phyloP scores from a whole-genome alignment of 805 yeast genomes.

The Barnettozyma salicaria region DNA sequence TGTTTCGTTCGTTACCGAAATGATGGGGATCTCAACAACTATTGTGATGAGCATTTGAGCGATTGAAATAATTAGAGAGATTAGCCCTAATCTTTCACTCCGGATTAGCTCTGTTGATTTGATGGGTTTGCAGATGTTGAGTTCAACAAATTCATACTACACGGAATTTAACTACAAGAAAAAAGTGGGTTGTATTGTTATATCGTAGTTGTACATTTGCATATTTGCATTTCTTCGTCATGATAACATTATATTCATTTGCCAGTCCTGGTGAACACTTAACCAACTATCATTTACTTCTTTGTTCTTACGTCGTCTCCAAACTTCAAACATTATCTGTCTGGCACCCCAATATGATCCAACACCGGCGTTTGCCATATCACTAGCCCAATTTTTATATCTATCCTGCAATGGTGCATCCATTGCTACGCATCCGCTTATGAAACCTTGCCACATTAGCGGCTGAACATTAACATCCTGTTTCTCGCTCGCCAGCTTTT shows the following conservation, averaged over 20 bases:
- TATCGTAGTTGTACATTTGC: no score
- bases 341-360: constrained; percentile 86
- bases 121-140: no score
- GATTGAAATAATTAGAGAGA: no score
- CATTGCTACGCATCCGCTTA: constrained; percentile 77
- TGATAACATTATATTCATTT: constrained; percentile 68
- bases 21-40: constrained; percentile 6
- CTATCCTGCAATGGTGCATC: constrained; percentile 53
- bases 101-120: no score
- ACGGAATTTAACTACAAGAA: no score
- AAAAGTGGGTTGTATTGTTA: no score
- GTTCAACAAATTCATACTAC: no score
- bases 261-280: constrained; percentile 76
- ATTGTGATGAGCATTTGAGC: no score
- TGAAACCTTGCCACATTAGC: constrained; percentile 82
- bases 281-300: constrained; percentile 68
- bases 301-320: constrained; percentile 63
- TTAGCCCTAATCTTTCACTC: no score
- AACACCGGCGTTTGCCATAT: constrained; percentile 46
- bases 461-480: constrained; percentile 60
- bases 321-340: constrained; percentile 79
- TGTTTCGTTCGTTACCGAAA: neutral
- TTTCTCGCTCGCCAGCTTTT: constrained; percentile 42
- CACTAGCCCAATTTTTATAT: constrained; percentile 58
- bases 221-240: constrained; percentile 1